Base-by-base conservation (phyloP, 441 rosid species). In the Bocquillonia castaneifolia region DNA sequence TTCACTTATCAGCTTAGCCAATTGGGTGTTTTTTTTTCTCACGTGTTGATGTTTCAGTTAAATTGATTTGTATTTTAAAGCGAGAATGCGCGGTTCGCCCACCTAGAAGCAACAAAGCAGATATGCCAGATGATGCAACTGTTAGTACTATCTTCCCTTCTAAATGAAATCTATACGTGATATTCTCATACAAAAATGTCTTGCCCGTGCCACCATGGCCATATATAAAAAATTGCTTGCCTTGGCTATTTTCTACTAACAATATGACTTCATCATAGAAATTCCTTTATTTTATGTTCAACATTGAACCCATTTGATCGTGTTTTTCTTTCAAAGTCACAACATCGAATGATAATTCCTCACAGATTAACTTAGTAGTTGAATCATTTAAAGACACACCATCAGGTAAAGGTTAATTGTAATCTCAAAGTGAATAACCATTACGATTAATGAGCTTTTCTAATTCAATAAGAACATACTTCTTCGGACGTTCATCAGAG, bases 271-370 rank as follows among this genome's bases (percentile, higher is more conserved):
- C 10, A 20, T 50, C 26, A 20, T 50, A 50, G 10, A 50, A 0
- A 6, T 7, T 20, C 2, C 2, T 4, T 20, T 50, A 25, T 18
- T 48, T 25, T 3, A 4, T 20, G n/a, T n/a, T 48, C 0, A 48
- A n/a, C 1, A 10, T 3, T 0, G 4, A n/a, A 2, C 5, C 0
- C 7, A 48, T 1, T 0, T 0, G 0, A 1, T 48, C 53, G 7
- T 48, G 48, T 17, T 17, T 44, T 6, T 13, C 13, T 44, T 44
- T 13, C 2, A 44, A 13, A 9, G 13, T 1, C 0, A 9, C 2
- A 13, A 44, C 2, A 44, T 44, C 12, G 14, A 2, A 40, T 3
- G 3, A 13, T 17, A 44, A 44, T 18, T 45, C 50, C 9, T 45
- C 9, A 3, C 15, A 3, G 0, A 45, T 1, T 45, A 45, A 45